Base-by-base conservation (phyloP, 78 protist genomes). In the Acrasis kona region DNA sequence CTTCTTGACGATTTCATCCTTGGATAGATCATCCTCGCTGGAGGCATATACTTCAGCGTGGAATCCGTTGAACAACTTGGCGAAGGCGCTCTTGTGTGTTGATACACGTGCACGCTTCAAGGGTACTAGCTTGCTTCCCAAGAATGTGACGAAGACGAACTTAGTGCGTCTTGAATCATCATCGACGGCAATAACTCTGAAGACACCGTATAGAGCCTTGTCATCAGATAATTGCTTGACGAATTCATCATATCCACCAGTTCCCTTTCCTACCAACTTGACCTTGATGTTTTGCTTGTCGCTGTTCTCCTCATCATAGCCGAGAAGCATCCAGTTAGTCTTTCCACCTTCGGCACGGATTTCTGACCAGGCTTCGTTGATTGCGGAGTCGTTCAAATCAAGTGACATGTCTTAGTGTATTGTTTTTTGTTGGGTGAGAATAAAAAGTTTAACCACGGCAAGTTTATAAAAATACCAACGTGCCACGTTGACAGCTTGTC, bases 91-190 rank as follows among this genome's bases (percentile, higher is more conserved):
- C 19, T 77, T 77, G 69, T 2, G 67, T 10, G 81, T 3, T 35
- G 65, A 73, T 34, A 57, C 77, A 32, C 67, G 5, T 2, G 81
- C 81, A 42, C 81, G 42, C 34, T 2, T 38, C 76, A 77, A 4
- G 12, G 81, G 81, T 70, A 67, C 67, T 7, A 70, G 68, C 7
- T 70, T 57, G 28, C 34, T 34, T 7, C 81, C 81, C 5, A 72
- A 39, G 65, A 5, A 69, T 5, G 67, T 8, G 6, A 77, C 34
- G 41, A 39, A 31, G 61, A 77, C 30, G 57, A 72, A 69, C 64
- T 77, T 77, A 27, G 74, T 6, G 32, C 61, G 19, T 50, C 19
- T 50, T 50, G 61, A 50, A 50, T 50, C 61, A n/a, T 50, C 61
- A 19, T 50, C 61, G 19, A 50, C 61, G 19, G 61, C 61, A 19